Conservation (phyloP, 2,329 filamentous ascomycete species). For the Curvularia sp. region DNA sequence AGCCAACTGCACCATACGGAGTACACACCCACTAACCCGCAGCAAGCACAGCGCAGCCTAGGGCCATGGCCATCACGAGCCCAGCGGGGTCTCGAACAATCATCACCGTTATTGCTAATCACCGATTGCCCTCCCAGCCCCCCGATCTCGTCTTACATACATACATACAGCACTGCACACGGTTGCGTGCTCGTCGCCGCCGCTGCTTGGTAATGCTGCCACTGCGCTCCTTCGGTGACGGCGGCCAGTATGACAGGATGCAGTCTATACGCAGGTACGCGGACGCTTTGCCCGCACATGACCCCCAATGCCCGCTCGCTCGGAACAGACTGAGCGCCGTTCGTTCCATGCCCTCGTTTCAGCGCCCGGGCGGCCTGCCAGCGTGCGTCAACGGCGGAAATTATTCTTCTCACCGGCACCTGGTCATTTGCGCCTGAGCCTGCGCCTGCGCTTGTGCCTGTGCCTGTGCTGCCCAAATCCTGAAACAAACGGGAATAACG, state of each 20-base stretch:
- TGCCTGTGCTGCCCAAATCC: constrained; percentile 15
- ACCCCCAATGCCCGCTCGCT: constrained; percentile 1
- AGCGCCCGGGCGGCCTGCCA: background rate
- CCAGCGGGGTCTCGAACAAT: background rate
- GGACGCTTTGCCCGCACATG: constrained; percentile 12
- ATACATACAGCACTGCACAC: too few species aligned
- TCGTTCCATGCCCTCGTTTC: constrained; percentile 7
- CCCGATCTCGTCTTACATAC: constrained; percentile 1
- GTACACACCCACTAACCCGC: background rate
- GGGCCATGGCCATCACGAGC: background rate
- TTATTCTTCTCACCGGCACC: constrained; percentile 2
- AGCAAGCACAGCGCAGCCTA: constrained; percentile 1
- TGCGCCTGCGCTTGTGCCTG: background rate
- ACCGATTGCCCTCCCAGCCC: background rate
- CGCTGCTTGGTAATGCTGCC: background rate
- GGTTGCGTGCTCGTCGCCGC: background rate
- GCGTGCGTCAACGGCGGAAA: constrained; percentile 2
- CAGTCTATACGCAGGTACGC: constrained; percentile 24
- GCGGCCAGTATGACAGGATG: constrained; percentile 15
- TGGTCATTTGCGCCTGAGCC: constrained; percentile 1
- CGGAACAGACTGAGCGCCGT: background rate
- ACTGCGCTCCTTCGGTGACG: too few species aligned
- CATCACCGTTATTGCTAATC: background rate
- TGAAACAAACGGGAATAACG: constrained; percentile 32
- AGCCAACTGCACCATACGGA: background rate